Conservation (phyloP, 169 alveolate species). For the Plasmodium chabaudi region DNA sequence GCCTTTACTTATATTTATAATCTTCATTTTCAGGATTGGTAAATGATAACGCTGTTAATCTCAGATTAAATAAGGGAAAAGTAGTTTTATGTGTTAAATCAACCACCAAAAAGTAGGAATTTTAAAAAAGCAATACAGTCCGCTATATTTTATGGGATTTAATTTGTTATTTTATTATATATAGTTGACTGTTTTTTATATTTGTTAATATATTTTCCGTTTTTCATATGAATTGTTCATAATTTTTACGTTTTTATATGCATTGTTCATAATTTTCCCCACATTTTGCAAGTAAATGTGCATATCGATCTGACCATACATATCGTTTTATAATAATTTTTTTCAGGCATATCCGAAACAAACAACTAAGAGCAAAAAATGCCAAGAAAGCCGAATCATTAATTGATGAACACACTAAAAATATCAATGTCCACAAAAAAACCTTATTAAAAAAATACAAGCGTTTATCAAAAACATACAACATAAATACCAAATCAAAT, state of each 20-base stretch:
- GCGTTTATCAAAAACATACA: conserved; percentile 51
- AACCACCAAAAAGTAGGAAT: neutral
- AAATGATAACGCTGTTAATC: conserved; percentile 34
- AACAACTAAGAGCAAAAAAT: conserved; percentile 27
- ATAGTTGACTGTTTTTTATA: too few relatives aligned
- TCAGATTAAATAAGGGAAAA: conserved; percentile 34
- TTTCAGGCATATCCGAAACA: conserved; percentile 13
- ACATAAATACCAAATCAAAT: conserved; percentile 3
- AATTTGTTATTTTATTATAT: too few relatives aligned
- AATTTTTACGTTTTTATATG: too few relatives aligned
- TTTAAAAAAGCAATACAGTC: neutral
- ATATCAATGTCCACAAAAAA: neutral
- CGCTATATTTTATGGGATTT: too few relatives aligned
- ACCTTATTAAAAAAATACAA: conserved; percentile 32
- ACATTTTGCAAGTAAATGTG: neutral
- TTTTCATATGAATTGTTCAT: too few relatives aligned
- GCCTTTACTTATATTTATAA: conserved; percentile 5
- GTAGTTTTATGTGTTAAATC: conserved; percentile 40
- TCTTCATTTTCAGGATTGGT: conserved; percentile 31
- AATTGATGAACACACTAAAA: conserved; percentile 14
- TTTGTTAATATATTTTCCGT: too few relatives aligned
- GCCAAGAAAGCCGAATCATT: conserved; percentile 15
- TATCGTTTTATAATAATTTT: neutral
- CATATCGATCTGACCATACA: neutral
- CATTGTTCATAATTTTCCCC: too few relatives aligned